Evolutionary conservation across 345 rosid genomes (phyloP).

Genomic region (Excoecaria cochinchinensis): DNA sequence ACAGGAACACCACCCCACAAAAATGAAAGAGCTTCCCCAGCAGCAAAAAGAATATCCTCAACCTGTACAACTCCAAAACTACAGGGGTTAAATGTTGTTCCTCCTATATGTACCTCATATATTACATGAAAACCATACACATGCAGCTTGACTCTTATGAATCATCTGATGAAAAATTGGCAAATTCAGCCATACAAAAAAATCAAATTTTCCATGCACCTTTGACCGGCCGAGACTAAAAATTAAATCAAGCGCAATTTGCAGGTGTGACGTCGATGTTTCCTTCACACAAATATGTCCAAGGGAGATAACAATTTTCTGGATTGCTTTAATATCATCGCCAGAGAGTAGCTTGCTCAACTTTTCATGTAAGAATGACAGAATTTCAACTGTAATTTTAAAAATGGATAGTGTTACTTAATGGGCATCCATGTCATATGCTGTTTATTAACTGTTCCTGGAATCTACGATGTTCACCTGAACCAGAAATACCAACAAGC

Average conservation of each 20-base stretch:
- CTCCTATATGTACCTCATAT: background rate
- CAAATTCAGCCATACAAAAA: background rate
- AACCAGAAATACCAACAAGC: constrained; percentile 44
- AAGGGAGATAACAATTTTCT: constrained; percentile 70
- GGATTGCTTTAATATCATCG: constrained; percentile 79
- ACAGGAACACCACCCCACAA: constrained; percentile 94
- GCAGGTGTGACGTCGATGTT: constrained; percentile 58
- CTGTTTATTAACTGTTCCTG: constrained; percentile 8
- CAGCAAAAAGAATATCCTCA: constrained; percentile 93
- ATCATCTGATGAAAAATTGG: background rate
- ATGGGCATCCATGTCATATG: constrained; percentile 10
- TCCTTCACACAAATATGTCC: constrained; percentile 83
- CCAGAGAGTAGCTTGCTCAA: constrained; percentile 77
- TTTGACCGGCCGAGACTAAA: constrained; percentile 85
- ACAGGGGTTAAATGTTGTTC: constrained; percentile 14
- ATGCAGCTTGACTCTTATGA: background rate
- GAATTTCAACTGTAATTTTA: constrained; percentile 57
- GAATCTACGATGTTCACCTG: constrained; percentile 50
- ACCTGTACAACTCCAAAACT: constrained; percentile 53
- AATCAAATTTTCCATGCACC: constrained; percentile 43
- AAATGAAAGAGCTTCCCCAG: constrained; percentile 92
- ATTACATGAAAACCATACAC: constrained; percentile 1
- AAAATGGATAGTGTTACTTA: constrained; percentile 19
- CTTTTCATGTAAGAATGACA: constrained; percentile 62
- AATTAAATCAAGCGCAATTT: constrained; percentile 67